Evolutionary conservation across 225 moss, liverwort and hornwort genomes (phyloP).

Genomic region (Marchantia polymorpha): DNA sequence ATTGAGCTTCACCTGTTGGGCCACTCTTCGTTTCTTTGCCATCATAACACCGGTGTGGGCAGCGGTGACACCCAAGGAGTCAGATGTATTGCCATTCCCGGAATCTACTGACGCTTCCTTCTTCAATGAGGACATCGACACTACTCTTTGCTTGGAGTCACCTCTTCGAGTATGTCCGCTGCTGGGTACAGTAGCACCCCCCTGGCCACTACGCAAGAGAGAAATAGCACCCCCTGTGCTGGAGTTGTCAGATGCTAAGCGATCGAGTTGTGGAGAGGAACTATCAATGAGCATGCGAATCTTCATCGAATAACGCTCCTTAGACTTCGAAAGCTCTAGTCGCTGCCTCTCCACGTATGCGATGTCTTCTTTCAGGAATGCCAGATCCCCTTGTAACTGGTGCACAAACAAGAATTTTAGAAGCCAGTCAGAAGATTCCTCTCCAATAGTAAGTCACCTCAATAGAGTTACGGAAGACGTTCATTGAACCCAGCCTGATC

Average conservation of each 20-base stretch:
- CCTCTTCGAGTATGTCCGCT: conserved; percentile 42
- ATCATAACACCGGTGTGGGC: conserved; percentile 49
- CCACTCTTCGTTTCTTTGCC: conserved; percentile 85
- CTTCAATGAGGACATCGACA: conserved; percentile 45
- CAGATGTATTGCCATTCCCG: conserved; percentile 41
- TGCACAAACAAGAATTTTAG: conserved; percentile 11
- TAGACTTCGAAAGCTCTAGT: conserved; percentile 57
- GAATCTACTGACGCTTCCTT: conserved; percentile 46
- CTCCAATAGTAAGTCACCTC: too few relatives aligned
- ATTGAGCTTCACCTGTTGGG: conserved; percentile 55
- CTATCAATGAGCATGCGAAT: conserved; percentile 62
- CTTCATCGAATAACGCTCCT: conserved; percentile 64
- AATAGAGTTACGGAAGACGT: background rate
- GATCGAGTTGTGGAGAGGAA: conserved; percentile 55
- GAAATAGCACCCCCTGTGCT: conserved; percentile 57
- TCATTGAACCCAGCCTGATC: background rate
- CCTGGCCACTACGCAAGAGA: conserved; percentile 61
- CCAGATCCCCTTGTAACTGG: conserved; percentile 86
- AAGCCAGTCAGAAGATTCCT: background rate
- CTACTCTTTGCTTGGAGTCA: conserved; percentile 45
- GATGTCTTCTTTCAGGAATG: conserved; percentile 86
- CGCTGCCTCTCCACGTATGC: conserved; percentile 70
- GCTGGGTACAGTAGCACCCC: conserved; percentile 64
- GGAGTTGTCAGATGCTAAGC: conserved; percentile 42
- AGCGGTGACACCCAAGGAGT: conserved; percentile 40